Base-by-base conservation (phyloP, 345 rosid species). In the Schrenkiella parvula region DNA sequence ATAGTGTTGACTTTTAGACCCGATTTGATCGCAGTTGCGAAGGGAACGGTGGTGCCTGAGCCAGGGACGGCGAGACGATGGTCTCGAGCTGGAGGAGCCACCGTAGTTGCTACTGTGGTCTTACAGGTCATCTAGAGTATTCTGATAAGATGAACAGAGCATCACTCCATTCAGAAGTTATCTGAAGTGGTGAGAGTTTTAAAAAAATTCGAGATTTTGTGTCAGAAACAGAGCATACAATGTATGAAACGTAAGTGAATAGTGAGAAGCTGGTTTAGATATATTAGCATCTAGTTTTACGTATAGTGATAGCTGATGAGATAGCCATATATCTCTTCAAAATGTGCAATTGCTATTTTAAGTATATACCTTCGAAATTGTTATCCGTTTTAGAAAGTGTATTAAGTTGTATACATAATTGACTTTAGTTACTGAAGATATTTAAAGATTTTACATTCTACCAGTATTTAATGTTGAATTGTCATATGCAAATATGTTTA, bases 61-160 rank as follows among this genome's bases (percentile, higher is more conserved):
- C 21, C 35, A 35, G 78, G 72, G 1, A 58, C 8, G 12, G 72
- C 62, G 1, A 58, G 26, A 66, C 35, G 61, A 54, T 74, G 72
- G 78, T 74, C 72, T 48, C 5, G 35, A 11, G 67, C 28, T 5
- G 52, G 67, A 21, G 42, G 53, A 58, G 72, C 67, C 54, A 21
- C 67, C 13, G 21, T 66, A 48, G 35, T 39, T 74, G 67, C 72
- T 0, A 28, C 72, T 21, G 44, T 66, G 53, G 26, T 48, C 39
- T 57, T 48, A 58, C 53, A 74, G 17, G 54, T 66, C 29, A 44
- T 73, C 4, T 64, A 73, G 42, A 63, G n/a, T 62, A 2, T 6
- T 2, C 51, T 31, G 31, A 29, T 28, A 19, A 38, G 44, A 50
- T 51, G 34, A 71, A 50, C 8, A 50, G 58, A 55, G 58, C 15